phyloP scores from a whole-genome alignment of 371 early-diverging fungal species.

The Fennellomyces sp. region DNA sequence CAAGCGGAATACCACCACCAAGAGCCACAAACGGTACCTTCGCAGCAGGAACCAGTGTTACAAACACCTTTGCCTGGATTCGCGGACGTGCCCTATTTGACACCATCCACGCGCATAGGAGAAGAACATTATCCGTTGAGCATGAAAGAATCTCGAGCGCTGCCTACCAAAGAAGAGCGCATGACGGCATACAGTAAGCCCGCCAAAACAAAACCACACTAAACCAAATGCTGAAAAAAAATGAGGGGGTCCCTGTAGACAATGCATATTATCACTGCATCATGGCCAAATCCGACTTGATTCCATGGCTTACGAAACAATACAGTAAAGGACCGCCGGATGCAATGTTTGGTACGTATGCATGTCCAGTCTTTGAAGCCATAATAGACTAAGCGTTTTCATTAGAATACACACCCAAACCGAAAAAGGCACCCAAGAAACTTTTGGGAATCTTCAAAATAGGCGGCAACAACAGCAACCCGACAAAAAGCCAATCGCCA shows the following conservation, averaged over 20 bases:
- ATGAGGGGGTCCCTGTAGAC: conserved; percentile 14
- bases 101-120: conserved; percentile 14
- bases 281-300: conserved; percentile 20
- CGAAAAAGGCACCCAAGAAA: conserved; percentile 5
- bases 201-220: too few species aligned
- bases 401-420: conserved; percentile 16
- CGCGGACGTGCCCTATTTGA: conserved; percentile 7
- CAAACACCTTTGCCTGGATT: background rate
- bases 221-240: too few species aligned
- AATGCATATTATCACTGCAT: conserved; percentile 30
- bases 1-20: too few species aligned
- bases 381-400: background rate
- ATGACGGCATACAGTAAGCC: conserved; percentile 16
- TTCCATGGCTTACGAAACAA: conserved; percentile 33
- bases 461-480: background rate
- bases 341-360: conserved; percentile 19
- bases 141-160: conserved; percentile 1
- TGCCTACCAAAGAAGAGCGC: conserved; percentile 12
- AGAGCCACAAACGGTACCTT: too few species aligned
- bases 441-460: conserved; percentile 14
- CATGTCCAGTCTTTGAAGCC: background rate
- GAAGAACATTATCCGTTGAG: conserved; percentile 7
- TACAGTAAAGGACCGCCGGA: conserved; percentile 31
- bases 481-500: background rate
- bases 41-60: too few species aligned